A percentile compares a stretch with the other conserved stretches of the same genome.
phyloP scores from a whole-genome alignment of 164 flowering plant genomes.

The Nymphaea thermarum region DNA sequence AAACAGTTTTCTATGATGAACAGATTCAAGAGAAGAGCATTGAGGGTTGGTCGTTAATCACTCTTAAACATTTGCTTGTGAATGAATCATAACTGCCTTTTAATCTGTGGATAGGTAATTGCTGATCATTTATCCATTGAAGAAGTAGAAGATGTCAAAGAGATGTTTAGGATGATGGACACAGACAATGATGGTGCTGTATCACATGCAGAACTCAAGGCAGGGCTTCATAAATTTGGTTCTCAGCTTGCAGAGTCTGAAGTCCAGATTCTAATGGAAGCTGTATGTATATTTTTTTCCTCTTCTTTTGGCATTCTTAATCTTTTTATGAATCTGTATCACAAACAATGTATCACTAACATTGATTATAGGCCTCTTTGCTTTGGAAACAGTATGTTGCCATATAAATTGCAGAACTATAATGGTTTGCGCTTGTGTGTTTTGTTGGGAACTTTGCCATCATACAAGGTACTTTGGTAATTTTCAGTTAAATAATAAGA shows the following conservation, averaged over 20 bases:
- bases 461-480: too few relatives aligned
- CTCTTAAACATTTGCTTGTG: not conserved
- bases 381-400: too few relatives aligned
- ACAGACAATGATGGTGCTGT: conserved; percentile 66
- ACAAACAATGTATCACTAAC: too few relatives aligned
- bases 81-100: not conserved
- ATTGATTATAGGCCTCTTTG: too few relatives aligned
- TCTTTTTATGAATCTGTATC: too few relatives aligned
- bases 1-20: conserved; percentile 95
- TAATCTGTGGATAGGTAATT: conserved; percentile 45
- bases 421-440: too few relatives aligned
- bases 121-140: conserved; percentile 76
- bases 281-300: conserved; percentile 37
- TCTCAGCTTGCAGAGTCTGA: conserved; percentile 77
- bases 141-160: conserved; percentile 81
- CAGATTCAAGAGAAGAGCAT: conserved; percentile 82
- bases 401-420: too few relatives aligned
- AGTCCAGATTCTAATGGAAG: conserved; percentile 77
- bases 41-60: conserved; percentile 46
- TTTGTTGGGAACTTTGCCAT: too few relatives aligned
- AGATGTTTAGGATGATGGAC: conserved; percentile 73
- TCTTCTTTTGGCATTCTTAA: not conserved
- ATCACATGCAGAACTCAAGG: conserved; percentile 61
- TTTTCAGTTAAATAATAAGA: too few relatives aligned
- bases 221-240: conserved; percentile 50